Evolutionary conservation across 306 rosid species (phyloP), one percentile per base, ranked within the genome.

Genomic region (Cucurbita pepo): DNA sequence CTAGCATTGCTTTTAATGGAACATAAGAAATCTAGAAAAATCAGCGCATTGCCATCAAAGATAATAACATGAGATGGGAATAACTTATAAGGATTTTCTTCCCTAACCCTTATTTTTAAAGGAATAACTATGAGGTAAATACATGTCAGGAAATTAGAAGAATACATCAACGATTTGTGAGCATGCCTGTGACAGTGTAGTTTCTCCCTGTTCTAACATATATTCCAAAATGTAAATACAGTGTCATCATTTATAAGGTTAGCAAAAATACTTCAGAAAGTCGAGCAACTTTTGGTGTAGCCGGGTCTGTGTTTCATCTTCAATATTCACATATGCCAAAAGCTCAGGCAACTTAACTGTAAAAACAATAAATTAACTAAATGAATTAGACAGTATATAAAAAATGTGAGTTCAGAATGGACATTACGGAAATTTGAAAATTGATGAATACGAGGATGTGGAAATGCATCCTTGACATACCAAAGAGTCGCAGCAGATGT

Each of bases 331-430:
- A 83, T 83, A 91, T 16, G 86, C 86, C 86, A 94, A 83, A 78
- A 94, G 90, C 90, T 89, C 99, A 10, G 97, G 99, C 77, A 94
- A 80, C 82, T 91, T 94, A 58, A 94, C 99, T 94, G 95, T 86
- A 84, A 80, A 71, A 75, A 81, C 76, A 85, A 88, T 54, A 81
- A 84, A 76, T 8, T 53, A 41, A 64, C 60, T 45, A 59, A 12
- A 63, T 48, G 3, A 52, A 60, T 3, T 8, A 19, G 53, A 58
- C 22, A 56, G 56, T 73, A 21, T 7, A 37, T 11, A 36, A 38
- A 47, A 34, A 71, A 10, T 47, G 51, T 69, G 51, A 25, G 40
- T 45, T 47, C 10, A 71, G 6, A 19, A 38, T 52, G 18, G 30
- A 63, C 73, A 38, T 25, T 43, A 67, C n/a, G 72, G 19, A 36